Conservation (phyloP, 176 grass and related monocot genomes). For the Secale cereale region DNA sequence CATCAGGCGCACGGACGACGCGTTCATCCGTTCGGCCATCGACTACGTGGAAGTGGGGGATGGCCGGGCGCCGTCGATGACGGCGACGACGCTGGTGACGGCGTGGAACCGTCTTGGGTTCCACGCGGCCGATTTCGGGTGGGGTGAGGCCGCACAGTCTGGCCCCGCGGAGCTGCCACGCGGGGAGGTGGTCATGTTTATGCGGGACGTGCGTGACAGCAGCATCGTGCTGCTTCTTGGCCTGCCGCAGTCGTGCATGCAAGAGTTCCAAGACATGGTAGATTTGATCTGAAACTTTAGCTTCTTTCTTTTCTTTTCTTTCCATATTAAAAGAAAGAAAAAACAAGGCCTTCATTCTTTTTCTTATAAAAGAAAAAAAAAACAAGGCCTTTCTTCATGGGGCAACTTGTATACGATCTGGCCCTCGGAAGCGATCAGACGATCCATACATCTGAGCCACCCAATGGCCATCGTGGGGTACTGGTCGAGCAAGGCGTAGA, state of each 20-base stretch:
- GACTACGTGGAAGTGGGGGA: slow-evolving; percentile 44
- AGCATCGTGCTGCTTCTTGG: slow-evolving; percentile 33
- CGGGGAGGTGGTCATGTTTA: slow-evolving; percentile 42
- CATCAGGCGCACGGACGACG: slow-evolving; percentile 13
- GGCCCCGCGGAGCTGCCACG: slow-evolving; percentile 46
- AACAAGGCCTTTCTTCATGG: too few species aligned
- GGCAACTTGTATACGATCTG: too few species aligned
- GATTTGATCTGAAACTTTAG: slow-evolving; percentile 12
- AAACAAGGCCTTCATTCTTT: background rate
- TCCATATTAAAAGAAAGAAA: too few species aligned
- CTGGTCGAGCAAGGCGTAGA: too few species aligned
- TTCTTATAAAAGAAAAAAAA: too few species aligned
- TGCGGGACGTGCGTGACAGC: slow-evolving; percentile 16
- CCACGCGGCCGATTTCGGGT: slow-evolving; percentile 38
- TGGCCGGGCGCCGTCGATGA: slow-evolving; percentile 28
- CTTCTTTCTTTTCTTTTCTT: too few species aligned
- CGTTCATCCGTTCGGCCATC: slow-evolving; percentile 49
- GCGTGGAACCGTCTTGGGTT: slow-evolving; percentile 44
- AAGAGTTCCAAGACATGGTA: slow-evolving; percentile 40
- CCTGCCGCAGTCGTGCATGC: slow-evolving; percentile 45
- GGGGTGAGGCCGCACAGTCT: slow-evolving; percentile 33
- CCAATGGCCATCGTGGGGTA: too few species aligned
- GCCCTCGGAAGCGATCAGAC: too few species aligned
- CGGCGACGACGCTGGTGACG: slow-evolving; percentile 45
- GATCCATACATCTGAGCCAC: too few species aligned